Evolutionary conservation across 495 filamentous ascomycete species (phyloP), one percentile per base, ranked within the genome.

Genomic region (Podospora fimiseda): DNA sequence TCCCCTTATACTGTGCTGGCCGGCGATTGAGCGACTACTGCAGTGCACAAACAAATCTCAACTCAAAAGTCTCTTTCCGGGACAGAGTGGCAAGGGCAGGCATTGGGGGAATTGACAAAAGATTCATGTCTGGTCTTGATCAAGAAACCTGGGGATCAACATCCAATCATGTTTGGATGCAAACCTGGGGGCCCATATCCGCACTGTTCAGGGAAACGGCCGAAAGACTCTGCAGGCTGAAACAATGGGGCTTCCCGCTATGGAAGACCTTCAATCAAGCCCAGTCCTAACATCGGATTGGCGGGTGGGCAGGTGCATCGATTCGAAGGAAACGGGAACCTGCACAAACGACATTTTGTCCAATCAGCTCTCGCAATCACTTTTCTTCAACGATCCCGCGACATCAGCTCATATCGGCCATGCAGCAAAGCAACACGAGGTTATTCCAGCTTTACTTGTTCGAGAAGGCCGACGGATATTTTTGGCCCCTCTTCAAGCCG

Each of bases 261-360:
- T 39, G 42, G 55, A 24, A 44, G 43, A 40, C 21, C 36, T 56
- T 60, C 50, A 23, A 41, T 46, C 51, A 44, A 43, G 50, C 27
- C 44, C 37, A 37, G 20, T 53, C 40, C 56, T 42, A 48, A 44
- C 57, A 38, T 55, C 42, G 58, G 60, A 64, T 61, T 66, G 63
- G 63, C 54, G 55, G 59, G 46, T 63, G 63, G 56, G 36, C 52
- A 47, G 48, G 51, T 57, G 62, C 59, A 60, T 55, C 55, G 55
- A 60, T 61, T 65, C 49, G 54, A 60, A 59, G 51, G 48, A 57
- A 62, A 66, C 66, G 66, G 66, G 54, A 67, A 63, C 57, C 57
- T 68, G 66, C 66, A 68, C 66, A 65, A 67, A 63, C 58, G 62
- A 67, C 58, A 48, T 61, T 56, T 47, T 45, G 44, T 19, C 62